Evolutionary conservation across 768 basidiomycete genomes (phyloP).

Genomic region (Collybia mongolica): DNA sequence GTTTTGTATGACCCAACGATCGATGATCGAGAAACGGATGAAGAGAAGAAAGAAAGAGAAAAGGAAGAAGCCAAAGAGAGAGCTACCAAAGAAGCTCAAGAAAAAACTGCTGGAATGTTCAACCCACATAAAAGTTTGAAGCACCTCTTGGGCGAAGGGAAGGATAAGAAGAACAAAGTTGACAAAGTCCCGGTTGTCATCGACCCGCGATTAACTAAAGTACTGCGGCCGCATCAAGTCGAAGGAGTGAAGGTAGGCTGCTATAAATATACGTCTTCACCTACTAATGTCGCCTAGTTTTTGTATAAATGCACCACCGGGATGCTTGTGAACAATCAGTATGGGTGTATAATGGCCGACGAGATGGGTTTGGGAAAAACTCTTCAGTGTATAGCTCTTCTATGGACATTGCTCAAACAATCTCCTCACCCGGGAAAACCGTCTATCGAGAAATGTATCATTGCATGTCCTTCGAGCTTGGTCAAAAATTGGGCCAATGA

Average conservation of each 20-base stretch:
- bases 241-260: constrained; percentile 89
- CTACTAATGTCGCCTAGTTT: constrained; percentile 56
- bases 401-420: constrained; percentile 96
- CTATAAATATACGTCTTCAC: neutral
- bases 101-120: constrained; percentile 71
- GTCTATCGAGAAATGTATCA: constrained; percentile 95
- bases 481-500: constrained; percentile 99
- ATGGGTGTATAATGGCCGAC: constrained; percentile 98
- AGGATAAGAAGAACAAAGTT: constrained; percentile 59
- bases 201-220: constrained; percentile 83
- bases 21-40: constrained; percentile 88
- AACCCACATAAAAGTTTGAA: constrained; percentile 94
- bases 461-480: constrained; percentile 94
- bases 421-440: constrained; percentile 85
- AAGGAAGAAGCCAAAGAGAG: constrained; percentile 70
- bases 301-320: constrained; percentile 94
- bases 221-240: constrained; percentile 95
- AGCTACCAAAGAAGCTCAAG: constrained; percentile 60
- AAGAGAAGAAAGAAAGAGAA: constrained; percentile 73
- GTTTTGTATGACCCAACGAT: constrained; percentile 97
- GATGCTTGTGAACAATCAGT: constrained; percentile 87
- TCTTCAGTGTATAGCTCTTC: constrained; percentile 90
- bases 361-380: constrained; percentile 99
- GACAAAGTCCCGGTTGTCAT: constrained; percentile 96
- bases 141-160: constrained; percentile 69